Evolutionary conservation across 371 early-diverging fungal species (phyloP).

Genomic region (Zychaea mexicana): DNA sequence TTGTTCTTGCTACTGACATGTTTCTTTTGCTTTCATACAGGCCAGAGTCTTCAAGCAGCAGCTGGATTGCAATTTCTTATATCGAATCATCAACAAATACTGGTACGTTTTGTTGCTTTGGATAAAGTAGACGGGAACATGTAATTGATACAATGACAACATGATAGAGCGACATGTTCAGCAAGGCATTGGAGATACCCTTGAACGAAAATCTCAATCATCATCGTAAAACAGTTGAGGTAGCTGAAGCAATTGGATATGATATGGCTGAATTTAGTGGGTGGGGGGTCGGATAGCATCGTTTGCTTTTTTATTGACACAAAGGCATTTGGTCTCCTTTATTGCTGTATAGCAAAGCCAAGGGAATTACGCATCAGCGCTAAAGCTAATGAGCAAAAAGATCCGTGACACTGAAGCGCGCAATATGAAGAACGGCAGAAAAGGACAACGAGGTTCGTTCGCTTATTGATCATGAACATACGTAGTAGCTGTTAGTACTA

Average conservation of each 20-base stretch:
- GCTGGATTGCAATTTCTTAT: slow-evolving; percentile 57
- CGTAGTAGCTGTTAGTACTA: too few species aligned
- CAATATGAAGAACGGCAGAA: slow-evolving; percentile 47
- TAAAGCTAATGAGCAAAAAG: slow-evolving; percentile 50
- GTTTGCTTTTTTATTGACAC: too few species aligned
- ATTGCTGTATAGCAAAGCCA: slow-evolving; percentile 34
- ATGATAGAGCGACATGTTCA: slow-evolving; percentile 46
- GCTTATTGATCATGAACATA: too few species aligned
- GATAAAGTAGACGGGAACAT: neutral
- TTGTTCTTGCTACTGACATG: too few species aligned
- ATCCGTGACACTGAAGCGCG: slow-evolving; percentile 55
- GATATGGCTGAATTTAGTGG: neutral
- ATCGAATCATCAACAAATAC: slow-evolving; percentile 60
- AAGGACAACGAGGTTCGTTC: slow-evolving; percentile 46
- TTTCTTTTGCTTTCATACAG: slow-evolving; percentile 11
- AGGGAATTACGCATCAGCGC: slow-evolving; percentile 48
- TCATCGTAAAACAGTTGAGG: slow-evolving; percentile 46
- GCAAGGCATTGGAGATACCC: slow-evolving; percentile 52
- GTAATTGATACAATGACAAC: neutral
- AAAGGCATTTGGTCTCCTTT: too few species aligned
- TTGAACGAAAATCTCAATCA: slow-evolving; percentile 48
- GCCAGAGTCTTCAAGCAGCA: slow-evolving; percentile 53
- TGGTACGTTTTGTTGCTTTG: slow-evolving; percentile 25
- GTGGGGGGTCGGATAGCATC: neutral
- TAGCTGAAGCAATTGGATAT: too few species aligned